Evolutionary conservation across 306 rosid genomes (phyloP).

Genomic region (Prunus mira): DNA sequence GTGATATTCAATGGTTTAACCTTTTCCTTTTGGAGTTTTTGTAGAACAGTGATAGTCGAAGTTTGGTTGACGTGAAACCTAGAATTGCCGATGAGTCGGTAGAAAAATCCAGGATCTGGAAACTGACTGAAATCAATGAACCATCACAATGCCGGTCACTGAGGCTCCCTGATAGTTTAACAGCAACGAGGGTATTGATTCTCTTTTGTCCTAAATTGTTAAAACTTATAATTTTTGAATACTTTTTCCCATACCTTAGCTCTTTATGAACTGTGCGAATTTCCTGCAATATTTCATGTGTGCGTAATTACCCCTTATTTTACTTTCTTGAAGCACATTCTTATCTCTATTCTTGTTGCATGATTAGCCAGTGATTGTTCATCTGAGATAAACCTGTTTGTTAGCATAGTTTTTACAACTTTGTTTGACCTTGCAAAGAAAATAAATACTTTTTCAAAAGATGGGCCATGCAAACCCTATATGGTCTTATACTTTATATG

Average conservation of each 20-base stretch:
- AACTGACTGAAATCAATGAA: constrained; percentile 81
- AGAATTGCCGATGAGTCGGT: constrained; percentile 76
- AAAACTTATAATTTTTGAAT: neutral
- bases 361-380: neutral
- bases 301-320: no score
- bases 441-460: neutral
- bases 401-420: neutral
- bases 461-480: neutral
- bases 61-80: constrained; percentile 85
- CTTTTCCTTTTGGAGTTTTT: constrained; percentile 17
- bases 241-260: neutral
- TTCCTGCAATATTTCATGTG: no score
- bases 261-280: neutral
- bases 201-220: neutral
- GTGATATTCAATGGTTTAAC: constrained; percentile 12
- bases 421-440: neutral
- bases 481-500: neutral
- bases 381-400: neutral
- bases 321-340: neutral
- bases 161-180: constrained; percentile 79
- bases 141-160: constrained; percentile 77
- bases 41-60: constrained; percentile 81
- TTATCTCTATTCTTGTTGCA: neutral
- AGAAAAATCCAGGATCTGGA: constrained; percentile 92
- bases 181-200: constrained; percentile 70